These are phyloP conservation scores for Blattamonas nauphoetae DNA, from an alignment of 78 protist genomes.

Conservation along the genomic window DNA sequence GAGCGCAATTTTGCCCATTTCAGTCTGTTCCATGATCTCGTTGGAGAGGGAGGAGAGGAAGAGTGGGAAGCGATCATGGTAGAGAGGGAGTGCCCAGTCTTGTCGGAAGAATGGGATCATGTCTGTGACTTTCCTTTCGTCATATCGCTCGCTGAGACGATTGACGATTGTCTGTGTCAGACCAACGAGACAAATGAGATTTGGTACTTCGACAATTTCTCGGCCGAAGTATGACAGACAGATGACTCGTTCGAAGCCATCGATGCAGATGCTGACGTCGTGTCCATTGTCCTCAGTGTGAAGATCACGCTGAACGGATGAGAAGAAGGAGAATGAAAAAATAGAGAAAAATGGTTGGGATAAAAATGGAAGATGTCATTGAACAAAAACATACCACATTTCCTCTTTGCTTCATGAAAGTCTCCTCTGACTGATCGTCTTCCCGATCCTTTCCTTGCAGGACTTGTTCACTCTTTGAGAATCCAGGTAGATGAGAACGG, in stretches of 20 bases:
- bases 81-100: not conserved
- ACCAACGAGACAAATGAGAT: constrained; percentile 1
- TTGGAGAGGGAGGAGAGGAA: not conserved
- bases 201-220: not conserved
- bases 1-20: not conserved
- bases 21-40: not conserved
- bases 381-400: not conserved
- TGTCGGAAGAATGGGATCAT: constrained; percentile 14
- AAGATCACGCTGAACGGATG: not conserved
- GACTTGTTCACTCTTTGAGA: not conserved
- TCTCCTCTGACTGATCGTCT: not conserved
- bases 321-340: not conserved
- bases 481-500: not conserved
- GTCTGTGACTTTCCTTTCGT: not conserved
- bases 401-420: not conserved
- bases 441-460: not conserved
- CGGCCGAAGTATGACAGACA: not conserved
- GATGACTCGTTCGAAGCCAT: not conserved
- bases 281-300: not conserved
- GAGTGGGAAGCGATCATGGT: constrained; percentile 26
- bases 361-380: not conserved
- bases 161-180: not conserved
- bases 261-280: not conserved
- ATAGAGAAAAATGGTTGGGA: not conserved
- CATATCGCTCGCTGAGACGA: not conserved